Conservation (phyloP, 2,329 filamentous ascomycete genomes). For the Sarocladiaceae sp. region DNA sequence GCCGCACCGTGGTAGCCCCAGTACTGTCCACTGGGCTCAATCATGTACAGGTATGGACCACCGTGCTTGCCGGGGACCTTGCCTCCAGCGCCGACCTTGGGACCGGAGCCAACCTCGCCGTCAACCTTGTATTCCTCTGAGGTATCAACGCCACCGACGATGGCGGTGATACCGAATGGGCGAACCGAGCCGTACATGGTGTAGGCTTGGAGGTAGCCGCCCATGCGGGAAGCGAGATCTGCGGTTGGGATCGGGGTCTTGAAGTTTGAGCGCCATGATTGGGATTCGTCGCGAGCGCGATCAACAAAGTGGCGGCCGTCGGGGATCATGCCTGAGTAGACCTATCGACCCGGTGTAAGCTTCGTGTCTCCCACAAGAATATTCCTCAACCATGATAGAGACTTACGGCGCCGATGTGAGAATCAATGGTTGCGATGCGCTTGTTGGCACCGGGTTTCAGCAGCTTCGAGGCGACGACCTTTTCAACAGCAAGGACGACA, state of each 20-base stretch:
- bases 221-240: constrained; percentile 88
- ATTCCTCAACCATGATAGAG: too few relatives aligned
- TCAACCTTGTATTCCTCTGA: constrained; percentile 83
- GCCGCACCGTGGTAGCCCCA: constrained; percentile 99
- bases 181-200: constrained; percentile 96
- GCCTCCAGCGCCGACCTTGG: constrained; percentile 74
- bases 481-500: constrained; percentile 93
- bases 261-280: constrained; percentile 87
- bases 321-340: constrained; percentile 89
- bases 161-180: constrained; percentile 93
- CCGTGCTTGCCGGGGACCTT: constrained; percentile 74
- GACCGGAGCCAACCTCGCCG: constrained; percentile 82
- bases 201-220: constrained; percentile 94
- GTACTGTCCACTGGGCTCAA: constrained; percentile 93
- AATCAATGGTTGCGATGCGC: constrained; percentile 91
- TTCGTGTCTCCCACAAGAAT: too few relatives aligned
- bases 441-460: constrained; percentile 95
- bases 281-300: constrained; percentile 89
- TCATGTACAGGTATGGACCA: constrained; percentile 96
- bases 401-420: constrained; percentile 87
- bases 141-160: constrained; percentile 89
- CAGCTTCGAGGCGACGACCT: constrained; percentile 92
- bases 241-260: constrained; percentile 88
- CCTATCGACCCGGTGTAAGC: constrained; percentile 45
- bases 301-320: constrained; percentile 94